Conservation (phyloP, 371 early-diverging fungal genomes). For the Sporodiniella umbellata region DNA sequence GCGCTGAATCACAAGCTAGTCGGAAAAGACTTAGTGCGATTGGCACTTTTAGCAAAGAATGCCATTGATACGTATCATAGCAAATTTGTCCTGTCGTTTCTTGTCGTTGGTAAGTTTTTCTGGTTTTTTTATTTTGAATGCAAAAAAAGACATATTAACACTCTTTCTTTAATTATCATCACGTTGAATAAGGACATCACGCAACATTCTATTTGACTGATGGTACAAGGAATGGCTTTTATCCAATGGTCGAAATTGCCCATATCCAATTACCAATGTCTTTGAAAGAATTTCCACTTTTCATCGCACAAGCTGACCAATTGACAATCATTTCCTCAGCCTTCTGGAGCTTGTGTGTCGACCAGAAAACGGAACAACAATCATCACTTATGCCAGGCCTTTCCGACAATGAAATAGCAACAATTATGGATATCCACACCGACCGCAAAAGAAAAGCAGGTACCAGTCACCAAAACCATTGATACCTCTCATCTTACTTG, state of each 20-base stretch:
- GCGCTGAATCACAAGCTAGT: conserved; percentile 11
- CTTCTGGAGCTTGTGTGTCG: conserved; percentile 14
- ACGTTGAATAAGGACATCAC: conserved; percentile 13
- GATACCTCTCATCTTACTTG: conserved; percentile 10
- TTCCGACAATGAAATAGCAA: conserved; percentile 17
- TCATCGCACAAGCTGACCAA: conserved; percentile 15
- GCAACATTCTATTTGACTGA: conserved; percentile 12
- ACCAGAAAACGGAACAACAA: conserved; percentile 14
- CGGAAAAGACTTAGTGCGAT: conserved; percentile 13
- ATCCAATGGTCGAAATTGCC: conserved; percentile 14
- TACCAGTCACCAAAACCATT: conserved; percentile 12
- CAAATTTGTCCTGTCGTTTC: conserved; percentile 15
- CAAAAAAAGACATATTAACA: conserved; percentile 16
- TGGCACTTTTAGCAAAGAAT: conserved; percentile 13
- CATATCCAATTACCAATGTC: conserved; percentile 18
- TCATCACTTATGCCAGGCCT: conserved; percentile 15
- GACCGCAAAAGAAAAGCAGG: conserved; percentile 15
- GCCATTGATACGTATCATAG: conserved; percentile 15
- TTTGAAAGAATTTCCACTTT: conserved; percentile 15
- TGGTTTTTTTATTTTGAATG: conserved; percentile 16
- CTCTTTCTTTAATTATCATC: conserved; percentile 15
- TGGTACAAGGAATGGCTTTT: conserved; percentile 15
- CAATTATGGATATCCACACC: conserved; percentile 16
- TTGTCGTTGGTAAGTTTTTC: conserved; percentile 13
- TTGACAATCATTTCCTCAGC: conserved; percentile 14